Evolutionary conservation across 2,329 filamentous ascomycete species (phyloP).

Genomic region (Cercospora citrullina): DNA sequence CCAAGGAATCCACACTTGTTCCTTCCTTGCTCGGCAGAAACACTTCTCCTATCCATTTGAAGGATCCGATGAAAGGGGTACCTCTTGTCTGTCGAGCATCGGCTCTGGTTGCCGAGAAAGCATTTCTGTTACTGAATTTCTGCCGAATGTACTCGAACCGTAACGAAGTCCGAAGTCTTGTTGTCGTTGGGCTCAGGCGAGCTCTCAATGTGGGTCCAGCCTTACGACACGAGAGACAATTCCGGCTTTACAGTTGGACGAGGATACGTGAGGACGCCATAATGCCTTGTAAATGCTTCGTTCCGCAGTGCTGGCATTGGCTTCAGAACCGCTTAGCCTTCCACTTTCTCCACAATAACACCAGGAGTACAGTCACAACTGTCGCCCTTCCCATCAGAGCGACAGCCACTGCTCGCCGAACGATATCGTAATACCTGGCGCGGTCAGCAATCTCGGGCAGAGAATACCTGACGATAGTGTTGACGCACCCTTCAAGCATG

Average conservation of each 20-base stretch:
- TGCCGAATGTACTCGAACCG: neutral
- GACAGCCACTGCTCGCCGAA: slow-evolving; percentile 49
- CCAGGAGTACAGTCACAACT: slow-evolving; percentile 20
- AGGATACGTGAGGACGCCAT: neutral
- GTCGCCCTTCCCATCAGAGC: slow-evolving; percentile 43
- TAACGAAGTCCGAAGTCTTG: too few species aligned
- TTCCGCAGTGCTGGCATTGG: neutral
- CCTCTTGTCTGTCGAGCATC: neutral
- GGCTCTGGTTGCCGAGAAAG: neutral
- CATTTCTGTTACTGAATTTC: neutral
- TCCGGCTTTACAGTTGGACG: neutral
- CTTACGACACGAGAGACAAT: neutral
- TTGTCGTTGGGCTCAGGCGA: neutral
- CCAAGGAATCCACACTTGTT: too few species aligned
- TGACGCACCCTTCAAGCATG: slow-evolving; percentile 50
- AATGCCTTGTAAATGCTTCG: too few species aligned
- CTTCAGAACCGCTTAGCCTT: neutral
- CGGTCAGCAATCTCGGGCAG: slow-evolving; percentile 38
- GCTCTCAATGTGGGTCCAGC: neutral
- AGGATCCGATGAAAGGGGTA: neutral
- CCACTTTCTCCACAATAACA: slow-evolving; percentile 23
- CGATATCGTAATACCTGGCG: slow-evolving; percentile 51
- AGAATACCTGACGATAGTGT: slow-evolving; percentile 23
- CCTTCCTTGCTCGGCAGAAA: neutral
- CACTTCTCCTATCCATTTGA: neutral